Percentiles rank a stretch among this genome's conserved stretches.
phyloP scores from a whole-genome alignment of 257 asterid genomes.

The Buddleja alternifolia region DNA sequence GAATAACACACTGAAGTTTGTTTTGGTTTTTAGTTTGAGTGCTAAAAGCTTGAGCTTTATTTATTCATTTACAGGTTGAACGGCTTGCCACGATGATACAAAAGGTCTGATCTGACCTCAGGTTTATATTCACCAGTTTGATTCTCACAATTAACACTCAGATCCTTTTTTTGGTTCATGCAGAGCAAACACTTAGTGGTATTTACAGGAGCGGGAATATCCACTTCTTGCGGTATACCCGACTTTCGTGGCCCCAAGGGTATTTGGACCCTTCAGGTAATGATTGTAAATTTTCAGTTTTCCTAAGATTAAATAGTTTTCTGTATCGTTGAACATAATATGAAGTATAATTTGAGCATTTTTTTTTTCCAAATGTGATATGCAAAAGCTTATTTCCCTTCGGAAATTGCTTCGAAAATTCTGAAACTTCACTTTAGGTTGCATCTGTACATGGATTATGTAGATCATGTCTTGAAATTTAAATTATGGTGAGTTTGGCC shows the following conservation, averaged over 20 bases:
- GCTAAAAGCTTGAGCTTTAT: conserved; percentile 23
- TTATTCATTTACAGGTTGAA: conserved; percentile 66
- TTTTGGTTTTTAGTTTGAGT: conserved; percentile 21
- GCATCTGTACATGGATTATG: no score
- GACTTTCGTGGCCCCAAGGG: conserved; percentile 99
- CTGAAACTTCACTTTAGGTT: no score
- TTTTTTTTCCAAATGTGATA: no score
- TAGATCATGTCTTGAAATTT: no score
- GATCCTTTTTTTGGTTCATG: conserved; percentile 40
- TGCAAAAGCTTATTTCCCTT: no score
- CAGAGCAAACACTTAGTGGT: conserved; percentile 98
- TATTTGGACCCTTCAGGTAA: conserved; percentile 97
- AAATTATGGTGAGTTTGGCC: no score
- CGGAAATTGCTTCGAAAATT: no score
- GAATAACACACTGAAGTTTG: conserved; percentile 8
- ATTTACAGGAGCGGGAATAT: conserved; percentile 97
- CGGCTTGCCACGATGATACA: conserved; percentile 69
- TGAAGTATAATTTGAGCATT: no score
- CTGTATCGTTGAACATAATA: neutral
- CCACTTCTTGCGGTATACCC: conserved; percentile 98
- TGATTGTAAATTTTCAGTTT: conserved; percentile 14
- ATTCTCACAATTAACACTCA: conserved; percentile 31
- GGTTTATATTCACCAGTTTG: conserved; percentile 24
- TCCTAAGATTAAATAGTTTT: neutral
- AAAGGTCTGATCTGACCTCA: conserved; percentile 55